Evolutionary conservation across 1,139 yeast species (phyloP), one percentile per base, ranked within the genome.

Genomic region (Entelexis paramagnoliae): DNA sequence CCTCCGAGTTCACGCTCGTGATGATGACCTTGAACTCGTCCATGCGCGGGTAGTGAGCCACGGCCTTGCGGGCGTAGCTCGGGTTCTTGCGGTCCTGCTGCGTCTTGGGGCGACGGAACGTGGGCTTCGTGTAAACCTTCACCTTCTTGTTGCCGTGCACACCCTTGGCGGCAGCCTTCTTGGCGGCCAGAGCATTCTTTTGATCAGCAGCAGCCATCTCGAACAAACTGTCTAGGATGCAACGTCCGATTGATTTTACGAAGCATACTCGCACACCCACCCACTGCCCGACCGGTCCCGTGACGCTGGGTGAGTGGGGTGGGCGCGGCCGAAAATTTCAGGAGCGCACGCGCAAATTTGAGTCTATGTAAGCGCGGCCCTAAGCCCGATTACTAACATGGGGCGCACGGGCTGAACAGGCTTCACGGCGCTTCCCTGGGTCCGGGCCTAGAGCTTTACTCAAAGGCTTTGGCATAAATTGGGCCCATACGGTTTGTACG

Each of bases 101-200:
- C 69, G 98, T 91, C 82, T 87, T 86, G 81, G 98, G 99, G 72
- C 85, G 80, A 77, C 91, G 85, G 94, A 91, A 91, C 70, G 95
- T 79, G 71, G 97, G 80, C 67, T 82, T 76, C 68, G 96, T 86
- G 82, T 97, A 87, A 71, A 86, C 94, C 81, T 89, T 88, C 71
- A 79, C 72, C 67, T 86, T 80, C 81, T 88, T 87, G 76, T 83
- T 80, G 68, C 87, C 80, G 81, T 87, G 84, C 70, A 89, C 79
- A 78, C 99, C 99, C 80, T 89, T 91, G 73, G 84, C 84, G 75
- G 87, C 96, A 75, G 97, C 93, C 81, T 91, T 91, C 83, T 91
- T 88, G 76, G 98, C 97, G 76, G 85, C 80, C 73, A 88, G 79
- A 78, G 98, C 98, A 81, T 89, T 83, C 63, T 53, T 69, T 71